These are phyloP conservation scores for Pyrenophora tritici-repentis DNA, from an alignment of 2,329 filamentous ascomycete species.

Conservation along the genomic window DNA sequence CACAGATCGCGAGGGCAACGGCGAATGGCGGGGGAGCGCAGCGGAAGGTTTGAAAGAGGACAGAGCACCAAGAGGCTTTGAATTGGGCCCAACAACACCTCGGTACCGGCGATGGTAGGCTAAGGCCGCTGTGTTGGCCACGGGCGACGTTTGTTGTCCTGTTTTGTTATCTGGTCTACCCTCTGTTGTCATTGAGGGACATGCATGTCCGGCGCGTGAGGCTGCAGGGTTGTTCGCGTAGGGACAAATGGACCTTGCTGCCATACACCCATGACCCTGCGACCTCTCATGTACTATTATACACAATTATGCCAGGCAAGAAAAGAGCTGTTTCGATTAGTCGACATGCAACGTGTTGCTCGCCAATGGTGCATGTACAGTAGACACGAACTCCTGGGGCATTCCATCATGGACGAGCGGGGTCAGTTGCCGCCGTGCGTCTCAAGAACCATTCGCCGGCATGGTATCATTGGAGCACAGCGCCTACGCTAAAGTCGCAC, in stretches of 20 bases:
- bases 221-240: conserved; percentile 21
- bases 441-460: conserved; percentile 7
- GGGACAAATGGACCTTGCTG: neutral
- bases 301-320: neutral
- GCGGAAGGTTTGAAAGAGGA: neutral
- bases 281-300: neutral
- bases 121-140: conserved; percentile 1
- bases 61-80: neutral
- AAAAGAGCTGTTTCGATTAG: no score
- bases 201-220: conserved; percentile 25
- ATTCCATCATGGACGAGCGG: conserved; percentile 1
- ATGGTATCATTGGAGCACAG: conserved; percentile 16
- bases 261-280: neutral
- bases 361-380: conserved; percentile 3
- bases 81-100: neutral
- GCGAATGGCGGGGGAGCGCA: conserved; percentile 13
- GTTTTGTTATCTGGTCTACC: conserved; percentile 17
- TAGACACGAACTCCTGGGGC: neutral
- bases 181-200: conserved; percentile 26
- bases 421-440: conserved; percentile 14
- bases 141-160: neutral
- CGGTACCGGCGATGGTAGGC: neutral
- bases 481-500: conserved; percentile 9
- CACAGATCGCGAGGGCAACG: conserved; percentile 25
- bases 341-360: neutral